Base-by-base conservation (phyloP, 306 rosid species). In the Alnus rubra region DNA sequence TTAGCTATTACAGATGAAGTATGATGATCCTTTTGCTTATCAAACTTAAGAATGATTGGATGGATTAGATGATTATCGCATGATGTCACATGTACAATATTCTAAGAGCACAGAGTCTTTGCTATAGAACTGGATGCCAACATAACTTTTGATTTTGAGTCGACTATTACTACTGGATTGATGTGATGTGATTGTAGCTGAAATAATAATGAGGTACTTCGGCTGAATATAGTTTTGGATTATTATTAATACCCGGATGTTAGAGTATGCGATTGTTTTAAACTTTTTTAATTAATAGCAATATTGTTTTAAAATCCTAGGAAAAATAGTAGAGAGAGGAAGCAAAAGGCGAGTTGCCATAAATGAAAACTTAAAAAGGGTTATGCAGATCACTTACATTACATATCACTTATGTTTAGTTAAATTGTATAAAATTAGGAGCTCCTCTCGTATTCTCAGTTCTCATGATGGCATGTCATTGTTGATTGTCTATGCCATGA, bases 1-100 rank as follows among this genome's bases (percentile, higher is more conserved):
- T 69, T 94, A 67, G 97, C 92, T 39, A 88, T 94, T 82, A 94
- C 97, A 82, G 98, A 94, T 85, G 98, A 94, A 84, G 98, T 94
- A 90, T 65, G 88, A 78, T 52, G 68, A 75, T 48, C 70, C 50
- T 74, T 63, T 73, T 50, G 74, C 74, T 54, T 78, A 49, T 48
- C 37, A 47, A 80, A 80, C 60, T 80, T 80, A 73, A 80, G 12
- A 56, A 65, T 68, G 30, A 75, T 39, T 59, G 79, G 53, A 56
- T 69, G 35, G 45, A 37, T 50, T 13, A 50, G 37, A 79, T 54
- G 55, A 82, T 56, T 4, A 39, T 82, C 81, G 9, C 30, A 45
- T 79, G 69, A 63, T 56, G 49, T 60, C 39, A 70, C 63, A 73
- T 65, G 2, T 23, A 23, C 28, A 58, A 67, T 35, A 16, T 44